Percentiles rank a stretch among this genome's conserved stretches.
Conservation (phyloP, 352 stramenopile species). For the Peronospora farinosa region DNA sequence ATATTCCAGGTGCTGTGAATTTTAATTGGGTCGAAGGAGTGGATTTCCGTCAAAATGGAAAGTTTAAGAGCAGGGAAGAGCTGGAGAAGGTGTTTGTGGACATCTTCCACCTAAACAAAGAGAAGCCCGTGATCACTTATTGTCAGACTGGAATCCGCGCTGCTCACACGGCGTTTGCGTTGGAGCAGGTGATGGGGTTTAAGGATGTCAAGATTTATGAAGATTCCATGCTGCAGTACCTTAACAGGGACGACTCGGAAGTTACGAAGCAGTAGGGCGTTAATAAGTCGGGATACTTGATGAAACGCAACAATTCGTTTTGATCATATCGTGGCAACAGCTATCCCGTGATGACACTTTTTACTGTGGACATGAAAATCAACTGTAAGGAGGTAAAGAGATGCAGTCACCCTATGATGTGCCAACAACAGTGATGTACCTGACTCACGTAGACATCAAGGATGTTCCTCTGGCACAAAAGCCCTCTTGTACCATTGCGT, state of each 20-base stretch:
- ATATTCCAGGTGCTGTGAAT: conserved; percentile 61
- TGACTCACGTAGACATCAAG: too few species aligned
- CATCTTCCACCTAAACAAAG: conserved; percentile 33
- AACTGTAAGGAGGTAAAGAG: too few species aligned
- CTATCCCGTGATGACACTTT: too few species aligned
- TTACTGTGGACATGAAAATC: too few species aligned
- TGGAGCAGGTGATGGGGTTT: conserved; percentile 49
- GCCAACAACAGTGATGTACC: too few species aligned
- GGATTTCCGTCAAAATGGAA: conserved; percentile 37
- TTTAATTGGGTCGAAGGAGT: conserved; percentile 69
- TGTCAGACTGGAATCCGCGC: conserved; percentile 68
- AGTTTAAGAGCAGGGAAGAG: conserved; percentile 56
- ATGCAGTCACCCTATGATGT: too few species aligned
- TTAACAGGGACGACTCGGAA: conserved; percentile 59
- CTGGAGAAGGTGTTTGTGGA: conserved; percentile 43
- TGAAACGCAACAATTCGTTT: too few species aligned
- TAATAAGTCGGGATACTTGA: neutral
- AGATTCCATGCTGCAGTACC: conserved; percentile 74
- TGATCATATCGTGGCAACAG: too few species aligned
- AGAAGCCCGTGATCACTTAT: conserved; percentile 62
- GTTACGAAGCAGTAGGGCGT: conserved; percentile 32
- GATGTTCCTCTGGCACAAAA: too few species aligned
- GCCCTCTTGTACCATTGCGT: too few species aligned
- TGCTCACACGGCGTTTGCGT: conserved; percentile 58
- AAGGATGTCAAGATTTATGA: conserved; percentile 46